Evolutionary conservation across 768 basidiomycete species (phyloP).

Genomic region (Zangia roseola): DNA sequence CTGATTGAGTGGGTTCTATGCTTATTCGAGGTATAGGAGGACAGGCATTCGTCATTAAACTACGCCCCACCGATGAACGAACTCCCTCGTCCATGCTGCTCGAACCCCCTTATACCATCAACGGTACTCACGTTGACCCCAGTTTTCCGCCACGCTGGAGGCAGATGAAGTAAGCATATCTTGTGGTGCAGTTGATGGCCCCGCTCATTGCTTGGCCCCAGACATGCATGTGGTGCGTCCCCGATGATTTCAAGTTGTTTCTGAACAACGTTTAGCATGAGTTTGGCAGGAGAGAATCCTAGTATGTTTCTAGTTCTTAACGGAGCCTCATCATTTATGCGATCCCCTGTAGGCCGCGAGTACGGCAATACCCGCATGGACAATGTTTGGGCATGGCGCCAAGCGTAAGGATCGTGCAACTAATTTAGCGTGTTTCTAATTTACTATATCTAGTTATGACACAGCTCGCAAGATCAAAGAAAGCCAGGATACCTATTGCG

Average conservation of each 20-base stretch:
- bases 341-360: conserved; percentile 14
- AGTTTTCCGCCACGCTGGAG: conserved; percentile 25
- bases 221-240: conserved; percentile 42
- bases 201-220: conserved; percentile 6
- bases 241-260: background rate
- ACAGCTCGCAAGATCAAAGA: conserved; percentile 67
- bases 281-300: conserved; percentile 31
- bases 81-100: conserved; percentile 47
- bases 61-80: conserved; percentile 45
- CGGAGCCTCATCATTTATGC: conserved; percentile 39
- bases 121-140: conserved; percentile 17
- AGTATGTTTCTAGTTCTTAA: conserved; percentile 48
- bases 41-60: conserved; percentile 51
- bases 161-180: conserved; percentile 25
- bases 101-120: conserved; percentile 49
- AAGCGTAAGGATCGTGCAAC: conserved; percentile 37
- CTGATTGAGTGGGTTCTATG: too few relatives aligned
- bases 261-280: too few relatives aligned
- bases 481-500: conserved; percentile 72
- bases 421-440: conserved; percentile 3
- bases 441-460: conserved; percentile 41
- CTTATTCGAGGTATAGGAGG: conserved; percentile 33
- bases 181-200: background rate
- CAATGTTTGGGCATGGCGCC: conserved; percentile 50
- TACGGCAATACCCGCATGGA: conserved; percentile 45